A percentile compares a stretch with the other conserved stretches of the same genome.
Conservation (phyloP, 2,329 filamentous ascomycete species). For the Exophiala phaeomuriformis region DNA sequence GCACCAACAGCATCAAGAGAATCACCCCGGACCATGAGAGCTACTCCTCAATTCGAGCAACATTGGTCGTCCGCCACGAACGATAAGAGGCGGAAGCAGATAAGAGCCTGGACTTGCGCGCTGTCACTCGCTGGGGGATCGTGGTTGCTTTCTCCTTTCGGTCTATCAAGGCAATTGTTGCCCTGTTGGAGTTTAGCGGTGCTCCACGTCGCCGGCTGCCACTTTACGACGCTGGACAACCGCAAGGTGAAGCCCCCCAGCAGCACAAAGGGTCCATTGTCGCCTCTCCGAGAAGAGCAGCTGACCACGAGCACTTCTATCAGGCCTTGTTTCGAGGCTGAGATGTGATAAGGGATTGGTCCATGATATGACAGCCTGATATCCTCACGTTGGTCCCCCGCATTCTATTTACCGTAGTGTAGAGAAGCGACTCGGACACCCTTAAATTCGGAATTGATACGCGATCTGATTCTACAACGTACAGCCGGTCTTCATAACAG, state of each 20-base stretch:
- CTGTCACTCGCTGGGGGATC: slow-evolving; percentile 11
- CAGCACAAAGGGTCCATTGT: too few relatives aligned
- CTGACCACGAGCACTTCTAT: slow-evolving; percentile 11
- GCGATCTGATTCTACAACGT: too few relatives aligned
- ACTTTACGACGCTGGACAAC: background rate
- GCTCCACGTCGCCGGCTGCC: slow-evolving; percentile 1
- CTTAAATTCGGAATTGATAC: too few relatives aligned
- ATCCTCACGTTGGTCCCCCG: too few relatives aligned
- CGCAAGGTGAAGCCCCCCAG: background rate
- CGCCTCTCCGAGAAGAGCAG: slow-evolving; percentile 3
- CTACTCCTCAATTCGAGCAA: background rate
- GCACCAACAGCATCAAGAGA: background rate
- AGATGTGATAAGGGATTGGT: background rate
- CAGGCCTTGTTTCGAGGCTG: background rate
- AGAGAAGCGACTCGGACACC: too few relatives aligned
- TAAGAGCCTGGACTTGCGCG: slow-evolving; percentile 6
- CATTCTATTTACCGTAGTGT: too few relatives aligned
- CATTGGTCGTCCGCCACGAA: background rate
- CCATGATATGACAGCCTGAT: too few relatives aligned
- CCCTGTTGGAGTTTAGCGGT: slow-evolving; percentile 16
- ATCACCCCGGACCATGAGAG: background rate
- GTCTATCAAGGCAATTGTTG: slow-evolving; percentile 10
- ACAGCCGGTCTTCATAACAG: background rate
- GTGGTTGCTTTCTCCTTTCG: slow-evolving; percentile 21
- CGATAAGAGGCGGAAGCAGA: slow-evolving; percentile 14